Base-by-base conservation (phyloP, 2,329 filamentous ascomycete species). In the Dissoconium aciculare region DNA sequence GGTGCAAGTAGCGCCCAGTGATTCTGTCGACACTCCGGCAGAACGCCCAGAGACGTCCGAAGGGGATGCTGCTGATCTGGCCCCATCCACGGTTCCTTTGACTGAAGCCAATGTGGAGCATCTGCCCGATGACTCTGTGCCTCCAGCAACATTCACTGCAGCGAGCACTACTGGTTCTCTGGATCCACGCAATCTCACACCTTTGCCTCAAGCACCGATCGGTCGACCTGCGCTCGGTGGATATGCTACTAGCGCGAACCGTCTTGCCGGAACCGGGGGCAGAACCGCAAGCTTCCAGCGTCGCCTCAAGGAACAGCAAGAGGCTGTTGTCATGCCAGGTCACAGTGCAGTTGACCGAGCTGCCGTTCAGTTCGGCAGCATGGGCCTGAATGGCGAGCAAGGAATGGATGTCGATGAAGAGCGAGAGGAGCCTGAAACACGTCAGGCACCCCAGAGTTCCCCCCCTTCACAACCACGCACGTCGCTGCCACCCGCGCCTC, bases 291-390 rank as follows among this genome's bases (percentile, higher is more conserved):
- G 77, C 59, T 83, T 79, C 56, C 79, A 91, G 55, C 75, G 87
- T 43, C 79, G 83, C 48, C 69, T 94, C 32, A 67, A 92, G 49
- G 85, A 95, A 47, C 89, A 98, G 54, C 85, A 93, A 57, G 89
- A 98, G 61, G 83, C 89, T 36, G 89, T 98, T 24, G 84, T 93
- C 42, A 94, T 98, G 87, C 89, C 89, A 27, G 84, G 82, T 37
- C 93, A 94, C 62, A 84, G 89, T 44, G 85, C 89, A 31, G 79
- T 98, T 15, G 87, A 95, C 54, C 77, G 84, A 47, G 74, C 87
- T 43, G 80, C 85, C 29, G 84, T 98, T 28, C 87, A 95, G 53
- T 98, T 98, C 54, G 89, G 89, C 40, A 91, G 85, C 55, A 82
- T 98, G 66, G 91, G 78, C 51, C 58, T 98, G 49, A 85, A 81